Conservation (phyloP, 441 rosid genomes). For the Codiaeum variegatum region DNA sequence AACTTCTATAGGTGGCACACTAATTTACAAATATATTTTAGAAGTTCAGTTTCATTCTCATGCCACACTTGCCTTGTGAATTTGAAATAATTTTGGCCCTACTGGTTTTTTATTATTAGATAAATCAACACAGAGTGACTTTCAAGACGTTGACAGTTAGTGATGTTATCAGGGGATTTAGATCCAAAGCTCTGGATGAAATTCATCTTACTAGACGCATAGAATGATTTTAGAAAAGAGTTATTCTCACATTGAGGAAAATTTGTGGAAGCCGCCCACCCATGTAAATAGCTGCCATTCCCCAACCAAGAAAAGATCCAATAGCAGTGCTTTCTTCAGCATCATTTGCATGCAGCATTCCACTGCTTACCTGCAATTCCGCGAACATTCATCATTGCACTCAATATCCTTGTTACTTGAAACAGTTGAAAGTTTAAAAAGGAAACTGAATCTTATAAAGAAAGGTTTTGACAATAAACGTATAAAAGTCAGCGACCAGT, state of each 20-base stretch:
- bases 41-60: background rate
- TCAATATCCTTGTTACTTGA: background rate
- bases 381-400: constrained; percentile 1
- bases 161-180: background rate
- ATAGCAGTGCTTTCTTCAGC: constrained; percentile 35
- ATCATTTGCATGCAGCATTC: constrained; percentile 26
- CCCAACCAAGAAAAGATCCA: constrained; percentile 75
- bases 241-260: constrained; percentile 59
- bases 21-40: background rate
- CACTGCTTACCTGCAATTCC: constrained; percentile 41
- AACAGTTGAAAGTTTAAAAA: background rate
- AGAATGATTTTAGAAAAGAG: background rate
- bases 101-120: background rate
- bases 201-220: background rate
- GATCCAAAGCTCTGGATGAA: background rate
- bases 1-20: background rate
- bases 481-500: too few species aligned
- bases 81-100: background rate
- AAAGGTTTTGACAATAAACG: too few species aligned
- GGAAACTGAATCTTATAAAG: too few species aligned
- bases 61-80: background rate
- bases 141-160: background rate
- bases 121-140: background rate
- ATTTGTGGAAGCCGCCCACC: constrained; percentile 93
- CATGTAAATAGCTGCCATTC: constrained; percentile 85